Conservation (phyloP, 805 yeast species). For the Candida incommunis region DNA sequence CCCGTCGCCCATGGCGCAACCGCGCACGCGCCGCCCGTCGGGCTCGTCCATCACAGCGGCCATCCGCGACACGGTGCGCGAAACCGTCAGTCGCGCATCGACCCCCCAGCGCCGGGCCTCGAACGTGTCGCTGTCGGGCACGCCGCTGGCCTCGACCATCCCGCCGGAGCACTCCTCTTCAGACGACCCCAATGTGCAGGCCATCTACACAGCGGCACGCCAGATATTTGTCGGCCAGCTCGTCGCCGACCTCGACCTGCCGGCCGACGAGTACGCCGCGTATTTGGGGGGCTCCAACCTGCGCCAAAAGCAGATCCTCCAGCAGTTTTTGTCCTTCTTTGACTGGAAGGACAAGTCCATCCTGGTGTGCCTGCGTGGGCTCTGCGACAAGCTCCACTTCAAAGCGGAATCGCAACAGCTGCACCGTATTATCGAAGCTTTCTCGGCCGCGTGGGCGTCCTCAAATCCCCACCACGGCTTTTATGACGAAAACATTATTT, state of each 20-base stretch:
- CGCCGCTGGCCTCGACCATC: not conserved
- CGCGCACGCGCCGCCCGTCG: not conserved
- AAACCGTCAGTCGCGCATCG: not conserved
- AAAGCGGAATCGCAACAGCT: constrained; percentile 76
- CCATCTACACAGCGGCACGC: not conserved
- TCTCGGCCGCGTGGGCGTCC: constrained; percentile 48
- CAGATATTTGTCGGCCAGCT: not conserved
- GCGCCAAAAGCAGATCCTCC: constrained; percentile 17
- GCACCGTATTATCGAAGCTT: constrained; percentile 55
- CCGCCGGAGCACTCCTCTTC: not conserved
- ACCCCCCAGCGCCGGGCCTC: not conserved
- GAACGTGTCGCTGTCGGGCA: not conserved
- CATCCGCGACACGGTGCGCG: not conserved
- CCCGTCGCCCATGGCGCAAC: too few species aligned
- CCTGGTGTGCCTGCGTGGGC: constrained; percentile 38
- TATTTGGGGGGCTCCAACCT: constrained; percentile 1
- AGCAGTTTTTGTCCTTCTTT: constrained; percentile 25
- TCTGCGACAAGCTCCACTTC: constrained; percentile 56
- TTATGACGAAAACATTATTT: constrained; percentile 42
- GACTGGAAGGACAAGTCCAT: constrained; percentile 36
- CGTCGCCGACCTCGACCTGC: constrained; percentile 1
- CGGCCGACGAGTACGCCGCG: constrained; percentile 4
- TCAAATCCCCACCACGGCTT: constrained; percentile 34
- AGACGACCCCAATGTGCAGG: not conserved
- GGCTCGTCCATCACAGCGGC: not conserved